A percentile compares a stretch with the other conserved stretches of the same genome.
Evolutionary conservation across 495 filamentous ascomycete species (phyloP).

Genomic region (Neurospora sp.): DNA sequence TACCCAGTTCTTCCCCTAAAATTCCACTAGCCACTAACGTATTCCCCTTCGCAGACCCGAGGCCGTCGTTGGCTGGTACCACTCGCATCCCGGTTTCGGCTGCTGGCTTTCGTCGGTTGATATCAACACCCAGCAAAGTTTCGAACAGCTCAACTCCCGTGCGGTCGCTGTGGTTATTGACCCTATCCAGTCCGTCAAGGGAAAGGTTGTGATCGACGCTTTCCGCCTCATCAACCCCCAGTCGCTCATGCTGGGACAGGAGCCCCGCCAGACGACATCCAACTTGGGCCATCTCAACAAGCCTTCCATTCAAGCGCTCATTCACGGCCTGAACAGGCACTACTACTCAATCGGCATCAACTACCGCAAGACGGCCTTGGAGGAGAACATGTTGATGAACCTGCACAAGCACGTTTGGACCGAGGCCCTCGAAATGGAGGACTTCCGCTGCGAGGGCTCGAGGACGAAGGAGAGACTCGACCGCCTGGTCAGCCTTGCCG

Average conservation of each 20-base stretch:
- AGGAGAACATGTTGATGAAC: slow-evolving; percentile 99
- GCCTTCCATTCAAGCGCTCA: slow-evolving; percentile 97
- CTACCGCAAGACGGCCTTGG: slow-evolving; percentile 93
- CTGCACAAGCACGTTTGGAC: slow-evolving; percentile 99
- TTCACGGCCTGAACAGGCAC: slow-evolving; percentile 94
- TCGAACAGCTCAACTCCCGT: slow-evolving; percentile 92
- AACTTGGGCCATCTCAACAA: slow-evolving; percentile 98
- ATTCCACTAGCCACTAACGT: slow-evolving; percentile 6
- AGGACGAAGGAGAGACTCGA: slow-evolving; percentile 79
- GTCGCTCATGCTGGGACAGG: slow-evolving; percentile 95
- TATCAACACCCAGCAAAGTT: slow-evolving; percentile 99
- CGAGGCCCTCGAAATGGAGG: slow-evolving; percentile 92
- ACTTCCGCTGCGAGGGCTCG: slow-evolving; percentile 76
- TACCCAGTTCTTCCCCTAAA: neutral
- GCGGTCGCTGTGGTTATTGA: slow-evolving; percentile 97
- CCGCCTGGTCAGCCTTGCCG: slow-evolving; percentile 77
- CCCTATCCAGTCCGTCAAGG: slow-evolving; percentile 97
- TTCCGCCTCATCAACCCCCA: slow-evolving; percentile 99
- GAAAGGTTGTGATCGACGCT: slow-evolving; percentile 97
- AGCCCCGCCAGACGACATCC: slow-evolving; percentile 95
- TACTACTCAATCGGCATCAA: slow-evolving; percentile 99
- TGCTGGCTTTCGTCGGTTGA: slow-evolving; percentile 98
- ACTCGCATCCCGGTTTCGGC: slow-evolving; percentile 97
- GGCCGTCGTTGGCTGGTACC: slow-evolving; percentile 98
- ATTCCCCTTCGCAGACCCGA: slow-evolving; percentile 55